Base-by-base conservation (phyloP, 2,329 filamentous ascomycete species). In the Camillea tinctor region DNA sequence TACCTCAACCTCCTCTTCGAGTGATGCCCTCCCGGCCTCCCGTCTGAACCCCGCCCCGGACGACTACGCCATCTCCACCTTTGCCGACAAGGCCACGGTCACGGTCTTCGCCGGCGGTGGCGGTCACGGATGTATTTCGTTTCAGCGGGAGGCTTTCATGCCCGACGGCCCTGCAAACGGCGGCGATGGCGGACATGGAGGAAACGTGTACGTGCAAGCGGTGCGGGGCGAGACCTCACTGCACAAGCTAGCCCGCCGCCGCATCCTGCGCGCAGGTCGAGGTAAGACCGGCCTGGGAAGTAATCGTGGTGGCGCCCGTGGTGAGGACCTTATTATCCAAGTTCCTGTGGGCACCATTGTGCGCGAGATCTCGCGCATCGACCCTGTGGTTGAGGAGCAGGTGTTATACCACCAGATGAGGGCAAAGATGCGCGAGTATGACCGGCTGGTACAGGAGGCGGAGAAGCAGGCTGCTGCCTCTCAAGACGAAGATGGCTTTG, bases 261-360 rank as follows among this genome's bases (percentile, higher is more conserved):
- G 91, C 1, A 85, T 92, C 58, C 76, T 94, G 55, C 88, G 90
- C 60, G 92, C 91, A 0, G 88, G 88, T 1, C 81, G 87, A 66
- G 92, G 92, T n/a, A 89, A 84, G 73, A 88, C 91, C 69, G 92
- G 92, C 0, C 88, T 91, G 71, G 92, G 92, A 40, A 91, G 88
- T 66, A 83, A 84, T 57, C 84, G 84, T 66, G 85, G 88, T 57
- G 95, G 95, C 3, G 87, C 88, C 68, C 84, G 92, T 64, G 95
- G 95, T 54, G 89, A 94, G 15, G 95, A 99, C 74, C 76, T 97
- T 4, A 80, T 98, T 69, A 87, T 99, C 63, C 89, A 91, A 30
- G 95, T 99, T 0, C 95, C 95, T 0, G 90, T 98, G 4, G 95
- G 95, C 3, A 99, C 95, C 0, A 88, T 99, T 2, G 84, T 99